A percentile compares a stretch with the other conserved stretches of the same genome.
Conservation (phyloP, 1,284 basidiomycete species). For the Veloporphyrellus conicus region DNA sequence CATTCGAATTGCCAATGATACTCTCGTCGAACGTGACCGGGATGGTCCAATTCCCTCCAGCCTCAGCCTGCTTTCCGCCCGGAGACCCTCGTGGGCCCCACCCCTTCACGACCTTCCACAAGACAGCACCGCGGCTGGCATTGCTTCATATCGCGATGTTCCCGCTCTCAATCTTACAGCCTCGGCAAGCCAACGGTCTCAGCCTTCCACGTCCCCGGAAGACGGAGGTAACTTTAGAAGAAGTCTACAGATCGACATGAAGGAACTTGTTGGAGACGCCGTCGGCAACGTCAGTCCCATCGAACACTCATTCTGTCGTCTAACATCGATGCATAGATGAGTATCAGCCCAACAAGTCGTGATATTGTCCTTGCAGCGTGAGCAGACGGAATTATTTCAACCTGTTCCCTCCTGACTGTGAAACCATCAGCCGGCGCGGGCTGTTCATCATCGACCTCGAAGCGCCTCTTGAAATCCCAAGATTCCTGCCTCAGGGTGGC, state of each 20-base stretch:
- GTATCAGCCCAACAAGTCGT: constrained; percentile 72
- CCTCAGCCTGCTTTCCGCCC: constrained; percentile 32
- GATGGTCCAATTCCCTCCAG: constrained; percentile 28
- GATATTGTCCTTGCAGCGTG: constrained; percentile 79
- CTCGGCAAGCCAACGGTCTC: constrained; percentile 15
- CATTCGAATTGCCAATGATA: constrained; percentile 22
- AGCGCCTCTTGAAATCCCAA: constrained; percentile 80
- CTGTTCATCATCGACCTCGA: constrained; percentile 96
- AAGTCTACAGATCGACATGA: constrained; percentile 71
- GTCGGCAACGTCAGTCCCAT: constrained; percentile 66
- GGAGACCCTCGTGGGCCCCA: constrained; percentile 34
- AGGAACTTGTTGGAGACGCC: constrained; percentile 71
- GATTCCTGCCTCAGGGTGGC: constrained; percentile 92
- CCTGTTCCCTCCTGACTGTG: not conserved
- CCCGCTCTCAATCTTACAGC: constrained; percentile 21
- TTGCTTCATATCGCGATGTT: constrained; percentile 32
- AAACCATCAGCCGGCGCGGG: constrained; percentile 67
- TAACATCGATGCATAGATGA: constrained; percentile 52
- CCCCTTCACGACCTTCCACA: constrained; percentile 28
- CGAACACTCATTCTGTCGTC: not conserved
- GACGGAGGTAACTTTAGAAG: constrained; percentile 54
- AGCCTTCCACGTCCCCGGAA: constrained; percentile 42
- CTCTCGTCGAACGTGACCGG: constrained; percentile 18
- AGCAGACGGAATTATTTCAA: constrained; percentile 23
- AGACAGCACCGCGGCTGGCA: constrained; percentile 17